Evolutionary conservation across 768 basidiomycete species (phyloP).

Genomic region (Peribolospora baueri): DNA sequence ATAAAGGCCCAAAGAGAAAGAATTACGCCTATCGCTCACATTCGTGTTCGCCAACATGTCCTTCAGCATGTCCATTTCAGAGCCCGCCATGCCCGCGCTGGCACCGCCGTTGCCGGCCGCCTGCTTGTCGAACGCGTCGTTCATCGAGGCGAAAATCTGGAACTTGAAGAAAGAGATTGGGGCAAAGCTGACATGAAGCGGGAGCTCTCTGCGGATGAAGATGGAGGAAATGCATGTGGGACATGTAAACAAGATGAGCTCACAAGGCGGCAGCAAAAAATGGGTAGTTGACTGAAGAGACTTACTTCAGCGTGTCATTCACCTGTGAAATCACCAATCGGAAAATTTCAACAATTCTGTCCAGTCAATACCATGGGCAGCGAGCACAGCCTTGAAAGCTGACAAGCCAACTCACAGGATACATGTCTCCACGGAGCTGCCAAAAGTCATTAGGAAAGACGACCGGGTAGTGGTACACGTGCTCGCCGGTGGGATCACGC

Average conservation of each 20-base stretch:
- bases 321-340: too few relatives aligned
- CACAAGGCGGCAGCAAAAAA: too few relatives aligned
- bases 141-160: conserved; percentile 49
- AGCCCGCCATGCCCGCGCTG: conserved; percentile 28
- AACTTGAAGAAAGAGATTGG: conserved; percentile 58
- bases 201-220: conserved; percentile 24
- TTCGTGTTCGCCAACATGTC: conserved; percentile 46
- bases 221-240: not conserved
- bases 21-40: not conserved
- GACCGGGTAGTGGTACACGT: conserved; percentile 60
- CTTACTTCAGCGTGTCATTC: too few relatives aligned
- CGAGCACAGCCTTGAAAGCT: conserved; percentile 4
- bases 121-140: conserved; percentile 49
- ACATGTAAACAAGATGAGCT: too few relatives aligned
- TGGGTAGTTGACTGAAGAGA: too few relatives aligned
- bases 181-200: conserved; percentile 57
- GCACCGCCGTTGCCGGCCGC: conserved; percentile 20
- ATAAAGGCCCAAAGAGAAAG: not conserved
- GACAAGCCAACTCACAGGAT: conserved; percentile 67
- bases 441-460: conserved; percentile 90
- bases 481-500: conserved; percentile 40
- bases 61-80: conserved; percentile 86
- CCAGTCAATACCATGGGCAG: too few relatives aligned
- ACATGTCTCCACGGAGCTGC: conserved; percentile 39
- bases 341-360: too few relatives aligned